Conservation (phyloP, 192 early-diverging fungal species). For the Glomus cerebriforme region DNA sequence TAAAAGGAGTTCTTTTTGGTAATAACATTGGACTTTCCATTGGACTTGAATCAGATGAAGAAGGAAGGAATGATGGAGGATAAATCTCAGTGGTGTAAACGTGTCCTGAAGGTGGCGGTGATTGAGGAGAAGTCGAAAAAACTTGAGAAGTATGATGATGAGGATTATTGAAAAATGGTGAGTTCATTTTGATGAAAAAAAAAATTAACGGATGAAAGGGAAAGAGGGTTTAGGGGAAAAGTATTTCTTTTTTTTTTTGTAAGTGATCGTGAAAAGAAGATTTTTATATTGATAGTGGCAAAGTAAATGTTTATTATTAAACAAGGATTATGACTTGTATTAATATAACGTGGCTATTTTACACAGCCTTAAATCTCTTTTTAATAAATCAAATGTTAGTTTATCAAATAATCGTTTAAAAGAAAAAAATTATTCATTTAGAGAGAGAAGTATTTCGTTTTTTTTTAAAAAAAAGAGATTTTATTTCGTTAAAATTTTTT, state of each 20-base stretch:
- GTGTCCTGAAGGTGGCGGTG: not conserved
- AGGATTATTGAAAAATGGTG: not conserved
- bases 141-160: not conserved
- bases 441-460: too few relatives aligned
- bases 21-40: constrained; percentile 3
- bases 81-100: constrained; percentile 25
- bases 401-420: too few relatives aligned
- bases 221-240: not conserved
- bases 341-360: not conserved
- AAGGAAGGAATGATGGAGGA: constrained; percentile 16
- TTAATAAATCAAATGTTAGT: too few relatives aligned
- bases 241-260: not conserved
- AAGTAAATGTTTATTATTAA: not conserved
- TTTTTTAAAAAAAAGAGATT: too few relatives aligned
- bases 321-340: not conserved
- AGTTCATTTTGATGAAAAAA: not conserved
- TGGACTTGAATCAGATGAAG: constrained; percentile 9
- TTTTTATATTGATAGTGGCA: not conserved
- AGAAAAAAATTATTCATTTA: too few relatives aligned
- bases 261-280: not conserved
- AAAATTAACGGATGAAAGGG: not conserved
- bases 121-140: not conserved
- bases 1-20: not conserved
- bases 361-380: not conserved
- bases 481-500: too few relatives aligned